A percentile compares a stretch with the other conserved stretches of the same genome.
Conservation (phyloP, 2,329 filamentous ascomycete genomes). For the Leptographium wingfieldii region DNA sequence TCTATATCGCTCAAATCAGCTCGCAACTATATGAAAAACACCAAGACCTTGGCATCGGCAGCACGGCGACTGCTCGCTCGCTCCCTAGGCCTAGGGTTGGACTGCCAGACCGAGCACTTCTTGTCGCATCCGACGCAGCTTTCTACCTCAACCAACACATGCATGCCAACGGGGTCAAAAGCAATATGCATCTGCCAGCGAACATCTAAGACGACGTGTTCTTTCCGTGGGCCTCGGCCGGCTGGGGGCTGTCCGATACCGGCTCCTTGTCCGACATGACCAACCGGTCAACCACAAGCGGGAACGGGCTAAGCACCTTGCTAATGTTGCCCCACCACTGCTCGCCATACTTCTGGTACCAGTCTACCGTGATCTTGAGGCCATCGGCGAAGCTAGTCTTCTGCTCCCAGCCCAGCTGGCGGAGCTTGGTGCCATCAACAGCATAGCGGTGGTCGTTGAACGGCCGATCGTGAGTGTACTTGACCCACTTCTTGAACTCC, state of each 20-base stretch:
- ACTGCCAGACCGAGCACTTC: not conserved
- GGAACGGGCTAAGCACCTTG: conserved; percentile 56
- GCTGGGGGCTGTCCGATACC: conserved; percentile 19
- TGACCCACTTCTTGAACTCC: conserved; percentile 51
- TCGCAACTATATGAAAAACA: not conserved
- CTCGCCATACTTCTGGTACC: conserved; percentile 56
- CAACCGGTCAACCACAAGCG: conserved; percentile 41
- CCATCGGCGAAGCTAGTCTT: conserved; percentile 53
- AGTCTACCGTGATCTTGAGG: conserved; percentile 51
- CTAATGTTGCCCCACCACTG: conserved; percentile 62
- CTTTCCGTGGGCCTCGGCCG: conserved; percentile 8
- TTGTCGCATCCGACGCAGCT: not conserved
- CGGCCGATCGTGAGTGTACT: conserved; percentile 64
- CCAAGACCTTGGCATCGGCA: not conserved
- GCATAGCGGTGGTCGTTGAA: conserved; percentile 68
- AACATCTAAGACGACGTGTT: not conserved
- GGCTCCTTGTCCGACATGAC: conserved; percentile 39
- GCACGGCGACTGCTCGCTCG: not conserved
- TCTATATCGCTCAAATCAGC: not conserved
- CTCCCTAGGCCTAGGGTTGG: not conserved
- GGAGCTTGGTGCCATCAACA: conserved; percentile 56
- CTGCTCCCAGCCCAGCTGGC: conserved; percentile 56
- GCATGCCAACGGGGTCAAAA: no score
- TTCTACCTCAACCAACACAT: not conserved
- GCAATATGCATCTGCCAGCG: not conserved